A percentile compares a stretch with the other conserved stretches of the same genome.
These are phyloP conservation scores for Chytridiales sp. DNA, from an alignment of 371 early-diverging fungal genomes.

Conservation along the genomic window DNA sequence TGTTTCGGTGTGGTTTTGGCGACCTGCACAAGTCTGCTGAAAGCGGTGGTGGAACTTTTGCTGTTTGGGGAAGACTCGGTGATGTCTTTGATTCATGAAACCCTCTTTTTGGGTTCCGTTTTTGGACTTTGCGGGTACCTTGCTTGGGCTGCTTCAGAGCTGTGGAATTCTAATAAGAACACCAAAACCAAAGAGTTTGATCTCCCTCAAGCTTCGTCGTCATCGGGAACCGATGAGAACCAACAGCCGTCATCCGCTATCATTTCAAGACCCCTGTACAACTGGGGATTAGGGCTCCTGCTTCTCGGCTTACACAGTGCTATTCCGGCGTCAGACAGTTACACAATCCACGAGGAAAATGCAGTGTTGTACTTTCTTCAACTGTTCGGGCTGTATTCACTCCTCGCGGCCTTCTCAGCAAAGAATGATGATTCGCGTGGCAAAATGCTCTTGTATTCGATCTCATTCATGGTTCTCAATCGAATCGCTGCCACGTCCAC, in stretches of 20 bases:
- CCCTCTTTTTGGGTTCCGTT: conserved; percentile 19
- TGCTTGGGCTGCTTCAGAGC: conserved; percentile 3
- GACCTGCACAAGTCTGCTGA: conserved; percentile 7
- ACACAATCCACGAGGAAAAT: conserved; percentile 82
- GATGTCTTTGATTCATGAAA: conserved; percentile 27
- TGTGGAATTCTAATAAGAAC: not conserved
- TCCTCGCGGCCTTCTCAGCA: conserved; percentile 33
- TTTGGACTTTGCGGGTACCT: conserved; percentile 22
- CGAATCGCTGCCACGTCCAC: conserved; percentile 60
- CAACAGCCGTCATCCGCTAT: not conserved
- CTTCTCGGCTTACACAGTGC: conserved; percentile 57
- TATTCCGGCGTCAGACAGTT: conserved; percentile 82
- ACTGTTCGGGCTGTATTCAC: conserved; percentile 54
- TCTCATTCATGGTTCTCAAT: conserved; percentile 53
- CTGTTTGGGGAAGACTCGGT: conserved; percentile 28
- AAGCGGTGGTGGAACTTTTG: not conserved
- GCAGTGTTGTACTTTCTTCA: conserved; percentile 64
- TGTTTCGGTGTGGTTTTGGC: conserved; percentile 17
- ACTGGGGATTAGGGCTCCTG: conserved; percentile 24
- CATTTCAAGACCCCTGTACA: not conserved
- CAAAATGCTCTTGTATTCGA: conserved; percentile 13
- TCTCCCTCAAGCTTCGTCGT: not conserved
- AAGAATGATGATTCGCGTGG: conserved; percentile 11
- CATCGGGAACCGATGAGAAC: not conserved
- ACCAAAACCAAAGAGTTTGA: not conserved